Conservation (phyloP, 176 grass and related monocot species). For the Phoenix dactylifera region DNA sequence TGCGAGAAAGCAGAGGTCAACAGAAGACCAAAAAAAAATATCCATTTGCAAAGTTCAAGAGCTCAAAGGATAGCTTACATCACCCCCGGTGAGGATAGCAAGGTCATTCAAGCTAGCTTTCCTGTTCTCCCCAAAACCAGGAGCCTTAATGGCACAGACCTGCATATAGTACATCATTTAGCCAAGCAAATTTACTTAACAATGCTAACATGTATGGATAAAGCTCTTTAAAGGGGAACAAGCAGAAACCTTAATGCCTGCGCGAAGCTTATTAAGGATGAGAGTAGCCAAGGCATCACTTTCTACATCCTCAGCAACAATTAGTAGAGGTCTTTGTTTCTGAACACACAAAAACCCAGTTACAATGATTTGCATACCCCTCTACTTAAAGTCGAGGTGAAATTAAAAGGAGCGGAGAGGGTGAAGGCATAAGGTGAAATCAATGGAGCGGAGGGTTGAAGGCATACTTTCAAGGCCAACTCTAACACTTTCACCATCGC, state of each 20-base stretch:
- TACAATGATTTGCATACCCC: no score
- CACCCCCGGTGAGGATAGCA: conserved; percentile 74
- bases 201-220: not conserved
- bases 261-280: conserved; percentile 96
- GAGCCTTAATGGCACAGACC: conserved; percentile 97
- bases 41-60: not conserved
- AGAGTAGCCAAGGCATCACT: conserved; percentile 92
- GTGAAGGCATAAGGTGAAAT: conserved; percentile 8
- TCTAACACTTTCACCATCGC: conserved; percentile 83
- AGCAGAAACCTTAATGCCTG: conserved; percentile 74
- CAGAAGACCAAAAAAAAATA: not conserved
- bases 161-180: conserved; percentile 15
- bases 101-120: conserved; percentile 93
- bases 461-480: conserved; percentile 60
- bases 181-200: not conserved
- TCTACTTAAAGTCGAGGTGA: no score
- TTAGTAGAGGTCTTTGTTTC: conserved; percentile 86
- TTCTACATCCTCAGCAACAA: conserved; percentile 96
- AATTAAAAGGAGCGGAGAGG: not conserved
- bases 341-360: conserved; percentile 13
- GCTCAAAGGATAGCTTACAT: conserved; percentile 31
- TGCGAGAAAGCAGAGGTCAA: conserved; percentile 1
- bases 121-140: conserved; percentile 98
- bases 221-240: not conserved
- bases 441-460: not conserved